phyloP scores from a whole-genome alignment of 352 stramenopile species.

The Saprolegnia diclina region DNA sequence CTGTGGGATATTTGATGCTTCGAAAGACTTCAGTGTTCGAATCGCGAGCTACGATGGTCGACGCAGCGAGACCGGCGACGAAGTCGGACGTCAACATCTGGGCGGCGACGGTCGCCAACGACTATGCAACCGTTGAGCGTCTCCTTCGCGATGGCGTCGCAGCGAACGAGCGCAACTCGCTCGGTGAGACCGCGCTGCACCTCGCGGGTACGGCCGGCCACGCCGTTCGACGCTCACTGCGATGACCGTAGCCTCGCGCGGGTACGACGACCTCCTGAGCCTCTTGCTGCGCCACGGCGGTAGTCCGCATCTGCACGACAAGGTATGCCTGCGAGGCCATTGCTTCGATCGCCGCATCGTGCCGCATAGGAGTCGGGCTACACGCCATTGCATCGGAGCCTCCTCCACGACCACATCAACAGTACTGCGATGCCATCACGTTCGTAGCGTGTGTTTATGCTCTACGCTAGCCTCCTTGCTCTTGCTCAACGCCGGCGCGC shows the following conservation, averaged over 20 bases:
- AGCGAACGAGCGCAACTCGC: slow-evolving; percentile 58
- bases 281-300: slow-evolving; percentile 55
- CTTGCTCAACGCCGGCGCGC: slow-evolving; percentile 34
- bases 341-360: not conserved
- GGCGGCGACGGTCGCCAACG: slow-evolving; percentile 17
- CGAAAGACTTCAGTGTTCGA: slow-evolving; percentile 13
- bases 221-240: not conserved
- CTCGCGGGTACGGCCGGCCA: slow-evolving; percentile 33
- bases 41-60: not conserved
- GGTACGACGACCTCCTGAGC: slow-evolving; percentile 45
- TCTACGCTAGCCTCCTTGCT: slow-evolving; percentile 48
- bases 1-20: not conserved
- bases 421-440: slow-evolving; percentile 40
- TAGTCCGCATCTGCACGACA: slow-evolving; percentile 46
- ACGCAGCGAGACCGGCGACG: not conserved
- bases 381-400: slow-evolving; percentile 67
- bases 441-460: slow-evolving; percentile 12
- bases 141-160: slow-evolving; percentile 20
- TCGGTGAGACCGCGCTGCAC: slow-evolving; percentile 70
- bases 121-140: slow-evolving; percentile 9
- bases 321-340: slow-evolving; percentile 37
- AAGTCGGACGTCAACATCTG: slow-evolving; percentile 14
- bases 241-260: slow-evolving; percentile 34
- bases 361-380: slow-evolving; percentile 66
- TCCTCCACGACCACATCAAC: slow-evolving; percentile 59